Evolutionary conservation across 768 basidiomycete genomes (phyloP), one percentile per base, ranked within the genome.

Genomic region (Boletus vermiculosoides): DNA sequence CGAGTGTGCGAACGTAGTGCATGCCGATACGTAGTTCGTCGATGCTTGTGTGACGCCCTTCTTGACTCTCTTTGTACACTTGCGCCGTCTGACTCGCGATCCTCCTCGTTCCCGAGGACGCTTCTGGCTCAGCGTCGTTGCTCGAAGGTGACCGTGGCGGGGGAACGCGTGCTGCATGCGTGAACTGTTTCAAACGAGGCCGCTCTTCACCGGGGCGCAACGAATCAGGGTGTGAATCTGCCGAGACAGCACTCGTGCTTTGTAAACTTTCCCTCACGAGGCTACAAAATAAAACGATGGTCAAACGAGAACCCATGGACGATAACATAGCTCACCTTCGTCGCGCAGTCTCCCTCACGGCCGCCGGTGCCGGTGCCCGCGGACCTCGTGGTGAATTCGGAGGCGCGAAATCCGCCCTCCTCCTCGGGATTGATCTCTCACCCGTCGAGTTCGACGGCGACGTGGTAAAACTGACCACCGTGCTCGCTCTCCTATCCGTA

Each of bases 141-240:
- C 50, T 58, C 54, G 52, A 78, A 63, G 57, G 80, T 66, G 61
- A 78, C 61, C 60, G 79, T 76, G 87, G 85, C 2, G 83, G 77
- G 20, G 87, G 87, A 25, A 87, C 86, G 20, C 85, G 83, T 20
- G 80, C 78, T 16, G 85, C 83, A 58, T 81, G 82, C 8, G 84
- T 88, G 66, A 91, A 90, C 28, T 85, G 88, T 34, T 89, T 86
- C 31, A 90, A 70, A 33, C 86, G 81, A 34, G 88, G 86, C 15
- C 81, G 79, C 15, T 76, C 66, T 37, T 61, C 65, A 15, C 61
- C 62, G 11, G 65, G 67, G 37, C 66, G 74, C 31, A 71, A 41
- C 23, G 61, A 60, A 60, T 70, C 57, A 66, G 78, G 63, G 45
- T 57, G 65, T 63, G 76, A 63, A 63, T 73, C 58, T 15, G 59